Evolutionary conservation across 305 asterid genomes (phyloP).

Genomic region (Monarda citriodora): DNA sequence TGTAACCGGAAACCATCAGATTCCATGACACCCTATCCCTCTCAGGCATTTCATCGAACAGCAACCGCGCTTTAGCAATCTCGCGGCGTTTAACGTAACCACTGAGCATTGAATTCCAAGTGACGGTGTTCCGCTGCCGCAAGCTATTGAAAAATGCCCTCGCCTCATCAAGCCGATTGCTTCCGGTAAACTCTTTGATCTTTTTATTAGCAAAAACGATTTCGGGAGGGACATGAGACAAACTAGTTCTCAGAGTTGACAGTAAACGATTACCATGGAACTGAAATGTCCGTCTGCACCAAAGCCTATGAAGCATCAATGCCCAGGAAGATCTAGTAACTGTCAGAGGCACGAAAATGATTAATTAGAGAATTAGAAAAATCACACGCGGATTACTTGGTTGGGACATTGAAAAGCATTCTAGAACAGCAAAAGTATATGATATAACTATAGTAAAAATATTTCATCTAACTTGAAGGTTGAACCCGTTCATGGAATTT

Average conservation of each 20-base stretch:
- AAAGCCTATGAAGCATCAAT: slow-evolving; percentile 14
- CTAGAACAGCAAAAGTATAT: not conserved
- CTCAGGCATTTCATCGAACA: slow-evolving; percentile 77
- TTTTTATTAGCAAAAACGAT: slow-evolving; percentile 41
- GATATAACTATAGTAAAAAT: not conserved
- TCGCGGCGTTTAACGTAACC: slow-evolving; percentile 61
- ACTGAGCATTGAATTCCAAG: slow-evolving; percentile 87
- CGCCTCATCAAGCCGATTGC: slow-evolving; percentile 59
- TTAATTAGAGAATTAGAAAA: slow-evolving; percentile 1
- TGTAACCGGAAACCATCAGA: slow-evolving; percentile 63
- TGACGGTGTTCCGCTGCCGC: slow-evolving; percentile 51
- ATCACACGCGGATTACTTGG: not conserved
- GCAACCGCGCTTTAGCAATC: slow-evolving; percentile 53
- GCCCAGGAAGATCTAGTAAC: slow-evolving; percentile 96
- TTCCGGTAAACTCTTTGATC: slow-evolving; percentile 47
- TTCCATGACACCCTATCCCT: slow-evolving; percentile 87
- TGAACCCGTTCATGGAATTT: not conserved
- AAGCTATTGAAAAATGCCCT: slow-evolving; percentile 48
- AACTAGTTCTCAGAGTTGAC: slow-evolving; percentile 19
- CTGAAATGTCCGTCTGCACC: slow-evolving; percentile 11
- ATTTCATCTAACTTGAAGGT: slow-evolving; percentile 1
- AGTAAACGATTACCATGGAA: slow-evolving; percentile 18
- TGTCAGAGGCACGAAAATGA: slow-evolving; percentile 38
- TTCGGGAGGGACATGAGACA: slow-evolving; percentile 26
- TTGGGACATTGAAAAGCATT: slow-evolving; percentile 12